Evolutionary conservation across 257 asterid genomes (phyloP).

Genomic region (Nicotiana otophora): DNA sequence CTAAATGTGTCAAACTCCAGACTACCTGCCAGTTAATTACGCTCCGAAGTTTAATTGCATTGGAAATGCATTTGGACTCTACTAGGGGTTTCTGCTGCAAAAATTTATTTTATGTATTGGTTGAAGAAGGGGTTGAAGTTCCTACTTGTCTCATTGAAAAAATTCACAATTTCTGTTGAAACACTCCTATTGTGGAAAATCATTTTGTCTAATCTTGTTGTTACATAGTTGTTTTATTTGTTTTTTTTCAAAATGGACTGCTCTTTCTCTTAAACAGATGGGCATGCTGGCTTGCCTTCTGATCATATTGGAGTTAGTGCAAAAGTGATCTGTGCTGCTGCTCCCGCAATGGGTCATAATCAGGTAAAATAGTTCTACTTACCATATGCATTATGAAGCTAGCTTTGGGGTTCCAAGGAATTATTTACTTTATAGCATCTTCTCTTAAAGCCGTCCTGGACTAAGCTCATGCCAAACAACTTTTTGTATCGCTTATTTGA

Average conservation of each 20-base stretch:
- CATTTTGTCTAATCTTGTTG: neutral
- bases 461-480: neutral
- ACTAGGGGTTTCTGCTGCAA: neutral
- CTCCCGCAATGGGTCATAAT: conserved; percentile 95
- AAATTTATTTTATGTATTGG: neutral
- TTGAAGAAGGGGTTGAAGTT: neutral
- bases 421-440: neutral
- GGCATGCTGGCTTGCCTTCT: conserved; percentile 22
- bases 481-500: neutral
- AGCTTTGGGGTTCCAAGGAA: neutral
- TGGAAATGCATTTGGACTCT: neutral
- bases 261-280: neutral
- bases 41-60: neutral
- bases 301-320: conserved; percentile 29
- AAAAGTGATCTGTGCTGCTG: conserved; percentile 69
- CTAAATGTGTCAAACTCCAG: neutral
- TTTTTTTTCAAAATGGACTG: neutral
- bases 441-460: neutral
- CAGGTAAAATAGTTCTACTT: conserved; percentile 38
- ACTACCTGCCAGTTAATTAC: neutral
- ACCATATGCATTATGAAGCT: neutral
- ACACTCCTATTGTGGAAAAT: neutral
- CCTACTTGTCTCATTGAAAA: neutral
- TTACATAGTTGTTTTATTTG: neutral
- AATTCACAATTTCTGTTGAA: neutral